Evolutionary conservation across 2,329 filamentous ascomycete genomes (phyloP).

Genomic region (Simplicillium sp.): DNA sequence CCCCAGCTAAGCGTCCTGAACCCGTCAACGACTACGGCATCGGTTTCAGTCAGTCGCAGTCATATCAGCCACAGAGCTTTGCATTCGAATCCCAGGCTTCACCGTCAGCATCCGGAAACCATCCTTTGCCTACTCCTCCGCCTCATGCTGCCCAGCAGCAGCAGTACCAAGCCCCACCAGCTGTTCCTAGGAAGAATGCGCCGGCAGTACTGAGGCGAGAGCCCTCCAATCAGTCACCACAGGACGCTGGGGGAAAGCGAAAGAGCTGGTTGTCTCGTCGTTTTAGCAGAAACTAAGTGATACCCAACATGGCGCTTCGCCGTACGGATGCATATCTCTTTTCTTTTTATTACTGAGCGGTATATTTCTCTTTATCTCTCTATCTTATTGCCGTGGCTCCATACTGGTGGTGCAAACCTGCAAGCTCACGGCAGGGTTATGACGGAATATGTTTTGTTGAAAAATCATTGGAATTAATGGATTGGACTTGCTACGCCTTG

Average conservation of each 20-base stretch:
- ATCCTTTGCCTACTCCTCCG: constrained; percentile 15
- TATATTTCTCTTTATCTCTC: too few relatives aligned
- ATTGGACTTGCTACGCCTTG: too few relatives aligned
- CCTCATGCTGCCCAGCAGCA: constrained; percentile 12
- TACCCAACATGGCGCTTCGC: neutral
- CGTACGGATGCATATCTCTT: too few relatives aligned
- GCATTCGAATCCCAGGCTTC: constrained; percentile 10
- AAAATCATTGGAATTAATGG: too few relatives aligned
- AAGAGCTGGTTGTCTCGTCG: constrained; percentile 83
- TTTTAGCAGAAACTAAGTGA: constrained; percentile 55
- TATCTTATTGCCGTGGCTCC: too few relatives aligned
- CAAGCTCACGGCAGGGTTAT: too few relatives aligned
- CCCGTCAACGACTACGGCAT: constrained; percentile 58
- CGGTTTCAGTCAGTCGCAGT: constrained; percentile 34
- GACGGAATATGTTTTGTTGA: too few relatives aligned
- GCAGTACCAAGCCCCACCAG: constrained; percentile 7
- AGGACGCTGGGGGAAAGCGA: constrained; percentile 51
- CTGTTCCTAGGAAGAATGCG: constrained; percentile 18
- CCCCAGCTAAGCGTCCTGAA: constrained; percentile 43
- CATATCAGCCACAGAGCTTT: constrained; percentile 32
- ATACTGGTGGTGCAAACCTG: too few relatives aligned
- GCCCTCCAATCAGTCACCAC: constrained; percentile 13
- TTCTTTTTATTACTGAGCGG: too few relatives aligned
- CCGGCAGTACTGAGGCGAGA: constrained; percentile 17
- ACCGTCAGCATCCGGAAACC: constrained; percentile 8